Conservation (phyloP, 176 grass and related monocot species). For the Oryza glumipatula region DNA sequence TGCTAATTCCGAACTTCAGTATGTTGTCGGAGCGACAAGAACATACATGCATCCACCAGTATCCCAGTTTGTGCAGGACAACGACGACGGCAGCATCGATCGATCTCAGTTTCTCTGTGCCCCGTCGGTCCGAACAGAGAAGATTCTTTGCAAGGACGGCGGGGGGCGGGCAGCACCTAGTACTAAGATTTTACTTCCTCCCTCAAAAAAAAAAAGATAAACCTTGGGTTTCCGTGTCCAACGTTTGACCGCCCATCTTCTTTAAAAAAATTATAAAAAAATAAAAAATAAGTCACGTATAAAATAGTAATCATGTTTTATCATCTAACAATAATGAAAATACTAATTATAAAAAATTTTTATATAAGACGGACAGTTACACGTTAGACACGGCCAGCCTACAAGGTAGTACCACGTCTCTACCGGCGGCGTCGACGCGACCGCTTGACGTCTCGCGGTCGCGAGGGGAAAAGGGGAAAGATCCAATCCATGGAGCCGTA, state of each 20-base stretch:
- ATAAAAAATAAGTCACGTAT: no score
- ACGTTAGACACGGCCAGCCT: not conserved
- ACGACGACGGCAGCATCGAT: not conserved
- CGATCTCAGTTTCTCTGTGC: not conserved
- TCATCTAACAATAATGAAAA: no score
- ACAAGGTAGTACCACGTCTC: conserved; percentile 32
- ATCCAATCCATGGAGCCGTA: not conserved
- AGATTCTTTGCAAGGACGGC: not conserved
- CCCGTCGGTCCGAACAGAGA: no score
- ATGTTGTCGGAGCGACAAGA: not conserved
- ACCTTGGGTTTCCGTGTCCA: no score
- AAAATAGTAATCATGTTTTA: no score
- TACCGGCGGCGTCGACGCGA: conserved; percentile 15
- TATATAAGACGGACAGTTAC: no score
- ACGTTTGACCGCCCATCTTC: no score
- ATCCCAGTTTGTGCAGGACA: not conserved
- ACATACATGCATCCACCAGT: not conserved
- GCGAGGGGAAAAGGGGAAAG: not conserved
- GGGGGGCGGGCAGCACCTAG: not conserved
- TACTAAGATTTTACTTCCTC: no score
- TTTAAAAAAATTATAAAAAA: no score
- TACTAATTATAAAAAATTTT: no score
- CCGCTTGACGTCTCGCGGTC: not conserved
- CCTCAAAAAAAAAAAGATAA: no score
- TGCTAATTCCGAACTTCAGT: conserved; percentile 10